These are phyloP conservation scores for Begonia peltatifolia DNA, from an alignment of 306 rosid genomes.

Conservation along the genomic window DNA sequence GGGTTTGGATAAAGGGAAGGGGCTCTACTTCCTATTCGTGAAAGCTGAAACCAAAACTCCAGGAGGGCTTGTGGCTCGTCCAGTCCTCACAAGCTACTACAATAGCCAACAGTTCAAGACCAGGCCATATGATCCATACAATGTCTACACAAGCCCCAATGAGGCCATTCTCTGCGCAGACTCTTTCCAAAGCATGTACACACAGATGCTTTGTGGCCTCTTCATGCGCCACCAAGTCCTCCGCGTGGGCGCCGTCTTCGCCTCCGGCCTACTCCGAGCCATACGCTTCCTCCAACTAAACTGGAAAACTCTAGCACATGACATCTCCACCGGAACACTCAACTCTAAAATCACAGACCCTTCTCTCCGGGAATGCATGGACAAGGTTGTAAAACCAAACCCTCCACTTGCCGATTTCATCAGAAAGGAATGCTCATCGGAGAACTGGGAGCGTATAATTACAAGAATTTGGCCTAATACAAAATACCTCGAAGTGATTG, in stretches of 20 bases:
- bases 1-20: constrained; percentile 81
- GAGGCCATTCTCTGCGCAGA: constrained; percentile 63
- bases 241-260: constrained; percentile 74
- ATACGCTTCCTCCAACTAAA: constrained; percentile 69
- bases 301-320: constrained; percentile 40
- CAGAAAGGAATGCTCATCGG: constrained; percentile 27
- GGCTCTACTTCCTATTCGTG: constrained; percentile 58
- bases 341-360: constrained; percentile 48
- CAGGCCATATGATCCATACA: constrained; percentile 71
- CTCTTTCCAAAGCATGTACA: constrained; percentile 83
- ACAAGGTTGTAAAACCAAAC: constrained; percentile 31
- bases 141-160: constrained; percentile 67
- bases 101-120: constrained; percentile 73
- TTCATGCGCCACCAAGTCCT: constrained; percentile 66
- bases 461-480: constrained; percentile 87
- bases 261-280: constrained; percentile 88
- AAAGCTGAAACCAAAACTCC: constrained; percentile 73
- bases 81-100: constrained; percentile 83
- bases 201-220: constrained; percentile 90
- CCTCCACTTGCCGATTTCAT: constrained; percentile 47
- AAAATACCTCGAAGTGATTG: constrained; percentile 71
- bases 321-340: constrained; percentile 50
- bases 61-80: constrained; percentile 72
- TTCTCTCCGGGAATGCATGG: constrained; percentile 31
- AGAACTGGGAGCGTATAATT: constrained; percentile 64